Conservation (phyloP, 2,329 filamentous ascomycete species). For the Ophiostoma pallidulum region DNA sequence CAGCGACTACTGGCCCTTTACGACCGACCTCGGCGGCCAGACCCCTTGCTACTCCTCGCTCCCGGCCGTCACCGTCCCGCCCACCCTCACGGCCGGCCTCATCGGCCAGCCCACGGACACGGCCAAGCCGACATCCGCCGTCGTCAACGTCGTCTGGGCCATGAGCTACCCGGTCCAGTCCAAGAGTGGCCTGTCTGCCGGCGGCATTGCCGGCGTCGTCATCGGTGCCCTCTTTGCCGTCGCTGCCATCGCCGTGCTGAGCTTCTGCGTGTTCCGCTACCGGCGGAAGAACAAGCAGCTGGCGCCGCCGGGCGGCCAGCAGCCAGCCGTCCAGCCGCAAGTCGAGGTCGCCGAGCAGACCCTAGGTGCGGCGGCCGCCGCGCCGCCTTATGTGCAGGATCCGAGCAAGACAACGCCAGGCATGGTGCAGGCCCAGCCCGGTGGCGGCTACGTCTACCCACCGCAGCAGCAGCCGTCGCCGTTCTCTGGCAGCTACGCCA, state of each 20-base stretch:
- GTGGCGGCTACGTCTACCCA: background rate
- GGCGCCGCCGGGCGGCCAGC: conserved; percentile 3
- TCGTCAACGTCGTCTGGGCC: conserved; percentile 23
- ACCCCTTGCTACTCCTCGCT: conserved; percentile 23
- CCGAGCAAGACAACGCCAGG: background rate
- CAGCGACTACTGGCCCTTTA: conserved; percentile 21
- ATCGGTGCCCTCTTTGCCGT: conserved; percentile 30
- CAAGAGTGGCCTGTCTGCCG: conserved; percentile 27
- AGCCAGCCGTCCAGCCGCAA: background rate
- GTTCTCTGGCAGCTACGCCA: conserved; percentile 2
- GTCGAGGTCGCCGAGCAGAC: background rate
- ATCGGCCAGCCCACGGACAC: conserved; percentile 15
- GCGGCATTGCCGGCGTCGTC: conserved; percentile 38
- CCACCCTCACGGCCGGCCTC: conserved; percentile 17
- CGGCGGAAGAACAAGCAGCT: conserved; percentile 17
- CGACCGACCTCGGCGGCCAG: conserved; percentile 19
- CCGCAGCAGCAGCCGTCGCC: background rate
- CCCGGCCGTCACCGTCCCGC: conserved; percentile 9
- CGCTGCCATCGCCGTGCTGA: conserved; percentile 15
- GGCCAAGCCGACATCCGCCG: conserved; percentile 20
- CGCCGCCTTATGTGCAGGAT: background rate
- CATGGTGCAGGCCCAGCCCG: conserved; percentile 1
- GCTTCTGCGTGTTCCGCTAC: conserved; percentile 15
- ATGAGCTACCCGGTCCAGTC: conserved; percentile 20
- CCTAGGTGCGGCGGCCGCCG: no score